Base-by-base conservation (phyloP, 2,329 filamentous ascomycete genomes). In the Triangularia verruculosa region DNA sequence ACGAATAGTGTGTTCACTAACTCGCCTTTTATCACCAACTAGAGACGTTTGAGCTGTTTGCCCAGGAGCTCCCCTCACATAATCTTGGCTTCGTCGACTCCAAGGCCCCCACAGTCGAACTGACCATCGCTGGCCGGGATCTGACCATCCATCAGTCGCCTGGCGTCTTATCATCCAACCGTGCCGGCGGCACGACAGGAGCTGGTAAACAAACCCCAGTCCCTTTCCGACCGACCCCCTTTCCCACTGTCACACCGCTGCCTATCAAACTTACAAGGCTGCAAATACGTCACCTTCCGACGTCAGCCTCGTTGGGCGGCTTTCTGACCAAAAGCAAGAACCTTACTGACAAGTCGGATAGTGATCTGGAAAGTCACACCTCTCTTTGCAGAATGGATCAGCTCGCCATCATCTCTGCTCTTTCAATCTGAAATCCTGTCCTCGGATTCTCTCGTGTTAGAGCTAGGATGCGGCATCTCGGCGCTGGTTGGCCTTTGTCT, bases 331-430 rank as follows among this genome's bases (percentile, higher is more conserved):
- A 34, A 17, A 39, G 47, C 25, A 24, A 11, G 17, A 61, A 28
- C 54, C 59, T 8, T 24, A n/a, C 52, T 59, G 32, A 52, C 63
- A 56, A 59, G 34, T 30, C 15, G 15, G 2, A 43, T 63, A 90
- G 93, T 97, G 17, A 81, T 98, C 8, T 99, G 95, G 95, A 93
- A 91, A 76, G 89, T 97, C 69, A 94, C 92, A 0, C 92, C 93
- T 8, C 80, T 87, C 53, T 88, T 98, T 72, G 91, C 93, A 22
- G 80, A 86, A 68, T 98, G 92, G 92, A 83, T 98, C 54, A 81
- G 87, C 32, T 82, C 83, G 3, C 75, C 82, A 54, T 81, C 87
- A 32, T 82, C 83, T 3, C 75, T 82, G 1, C 81, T 97, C 56
- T 87, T 88, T 77, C 74, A 68, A 5, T 70, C 72, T 28, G 56